A percentile compares a stretch with the other conserved stretches of the same genome.
phyloP scores from a whole-genome alignment of 495 filamentous ascomycete species.

The Aspergillus sclerotiicarbonarius region DNA sequence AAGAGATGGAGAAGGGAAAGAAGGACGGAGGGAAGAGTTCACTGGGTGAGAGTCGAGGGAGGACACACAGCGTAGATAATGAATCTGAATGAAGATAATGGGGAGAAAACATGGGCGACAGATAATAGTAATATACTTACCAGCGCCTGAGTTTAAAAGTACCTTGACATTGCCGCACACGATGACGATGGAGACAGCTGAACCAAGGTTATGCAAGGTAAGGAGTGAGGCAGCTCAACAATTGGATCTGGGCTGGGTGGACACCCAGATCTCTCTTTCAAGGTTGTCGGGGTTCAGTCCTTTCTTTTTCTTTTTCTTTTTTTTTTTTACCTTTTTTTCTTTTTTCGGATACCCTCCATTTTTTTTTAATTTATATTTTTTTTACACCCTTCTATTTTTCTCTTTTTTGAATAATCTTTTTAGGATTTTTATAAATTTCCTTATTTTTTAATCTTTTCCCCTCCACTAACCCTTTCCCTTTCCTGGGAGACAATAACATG shows the following conservation, averaged over 20 bases:
- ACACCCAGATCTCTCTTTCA: slow-evolving; percentile 21
- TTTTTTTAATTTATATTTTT: slow-evolving; percentile 10
- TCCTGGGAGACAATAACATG: slow-evolving; percentile 12
- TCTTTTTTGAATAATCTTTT: neutral
- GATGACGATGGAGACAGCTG: slow-evolving; percentile 32
- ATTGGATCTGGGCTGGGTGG: slow-evolving; percentile 25
- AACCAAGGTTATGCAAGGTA: slow-evolving; percentile 34
- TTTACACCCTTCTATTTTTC: slow-evolving; percentile 7
- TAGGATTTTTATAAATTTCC: neutral
- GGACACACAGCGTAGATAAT: slow-evolving; percentile 1
- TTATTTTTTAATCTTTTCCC: neutral
- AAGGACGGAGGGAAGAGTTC: slow-evolving; percentile 3
- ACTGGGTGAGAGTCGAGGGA: slow-evolving; percentile 6
- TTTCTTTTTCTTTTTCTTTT: slow-evolving; percentile 12
- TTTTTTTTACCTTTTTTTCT: slow-evolving; percentile 9
- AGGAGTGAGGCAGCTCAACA: slow-evolving; percentile 23
- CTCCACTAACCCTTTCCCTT: slow-evolving; percentile 1
- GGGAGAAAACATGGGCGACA: slow-evolving; percentile 19
- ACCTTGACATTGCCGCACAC: slow-evolving; percentile 28
- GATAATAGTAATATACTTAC: slow-evolving; percentile 23
- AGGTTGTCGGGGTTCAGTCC: slow-evolving; percentile 15
- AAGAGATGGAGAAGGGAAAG: neutral
- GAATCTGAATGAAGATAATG: slow-evolving; percentile 3
- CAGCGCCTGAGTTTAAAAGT: slow-evolving; percentile 20
- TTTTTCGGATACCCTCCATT: neutral